Percentiles rank a stretch among this genome's conserved stretches.
phyloP scores from a whole-genome alignment of 805 yeast species.

The Metschnikowia cerradonensis region DNA sequence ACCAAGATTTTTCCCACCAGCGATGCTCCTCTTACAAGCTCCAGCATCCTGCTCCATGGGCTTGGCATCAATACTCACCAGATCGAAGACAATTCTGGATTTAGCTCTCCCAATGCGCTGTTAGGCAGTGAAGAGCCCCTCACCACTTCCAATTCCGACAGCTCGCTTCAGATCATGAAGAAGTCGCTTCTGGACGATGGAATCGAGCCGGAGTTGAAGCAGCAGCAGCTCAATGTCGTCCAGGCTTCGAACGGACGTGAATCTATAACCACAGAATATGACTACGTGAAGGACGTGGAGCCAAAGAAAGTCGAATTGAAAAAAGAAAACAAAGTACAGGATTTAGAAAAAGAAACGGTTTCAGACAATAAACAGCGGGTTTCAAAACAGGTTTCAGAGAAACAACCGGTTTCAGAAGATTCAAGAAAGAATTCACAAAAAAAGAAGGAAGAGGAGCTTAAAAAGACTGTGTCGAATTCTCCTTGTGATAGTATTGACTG shows the following conservation, averaged over 20 bases:
- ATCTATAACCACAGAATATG: conserved; percentile 12
- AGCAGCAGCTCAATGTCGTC: conserved; percentile 6
- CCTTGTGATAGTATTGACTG: conserved; percentile 10
- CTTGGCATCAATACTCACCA: conserved; percentile 16
- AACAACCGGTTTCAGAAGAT: too few relatives aligned
- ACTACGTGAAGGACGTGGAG: conserved; percentile 4
- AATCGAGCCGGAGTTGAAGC: conserved; percentile 8
- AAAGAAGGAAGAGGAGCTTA: too few relatives aligned
- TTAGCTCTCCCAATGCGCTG: conserved; percentile 5
- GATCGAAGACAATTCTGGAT: conserved; percentile 1
- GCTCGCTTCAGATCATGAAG: conserved; percentile 11
- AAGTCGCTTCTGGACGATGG: conserved; percentile 13
- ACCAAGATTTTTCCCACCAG: conserved; percentile 29
- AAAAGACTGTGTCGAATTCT: background rate
- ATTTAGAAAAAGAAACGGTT: background rate
- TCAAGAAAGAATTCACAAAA: too few relatives aligned
- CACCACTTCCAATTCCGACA: background rate
- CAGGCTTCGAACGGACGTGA: background rate
- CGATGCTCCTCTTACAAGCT: conserved; percentile 11
- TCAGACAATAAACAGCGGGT: too few relatives aligned
- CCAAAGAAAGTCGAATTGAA: background rate
- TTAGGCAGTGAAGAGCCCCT: background rate
- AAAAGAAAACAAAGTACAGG: background rate
- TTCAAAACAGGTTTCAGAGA: too few relatives aligned
- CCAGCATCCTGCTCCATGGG: conserved; percentile 10